Evolutionary conservation across 164 flowering plant genomes (phyloP).

Genomic region (Taxillus chinensis): DNA sequence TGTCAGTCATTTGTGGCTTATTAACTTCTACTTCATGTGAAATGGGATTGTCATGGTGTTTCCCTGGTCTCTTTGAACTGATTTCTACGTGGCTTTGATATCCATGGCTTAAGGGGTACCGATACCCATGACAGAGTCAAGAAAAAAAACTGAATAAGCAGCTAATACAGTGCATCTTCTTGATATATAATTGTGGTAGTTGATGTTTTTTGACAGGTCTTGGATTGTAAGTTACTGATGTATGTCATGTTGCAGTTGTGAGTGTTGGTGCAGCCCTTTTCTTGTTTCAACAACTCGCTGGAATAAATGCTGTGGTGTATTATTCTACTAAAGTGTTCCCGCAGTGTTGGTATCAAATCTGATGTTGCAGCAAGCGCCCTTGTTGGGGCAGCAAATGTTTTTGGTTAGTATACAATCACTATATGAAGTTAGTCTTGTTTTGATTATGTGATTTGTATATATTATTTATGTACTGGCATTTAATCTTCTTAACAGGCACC

Average conservation of each 20-base stretch:
- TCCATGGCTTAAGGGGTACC: not conserved
- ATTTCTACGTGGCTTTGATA: not conserved
- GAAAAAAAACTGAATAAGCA: no score
- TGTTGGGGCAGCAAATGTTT: constrained; percentile 92
- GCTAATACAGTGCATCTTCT: not conserved
- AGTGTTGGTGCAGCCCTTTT: constrained; percentile 94
- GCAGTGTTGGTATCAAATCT: constrained; percentile 87
- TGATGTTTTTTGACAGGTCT: constrained; percentile 1
- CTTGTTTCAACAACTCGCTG: constrained; percentile 94
- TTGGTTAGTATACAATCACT: constrained; percentile 42
- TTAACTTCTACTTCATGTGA: no score
- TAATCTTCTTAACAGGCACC: constrained; percentile 47
- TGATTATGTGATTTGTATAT: not conserved
- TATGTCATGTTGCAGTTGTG: constrained; percentile 59
- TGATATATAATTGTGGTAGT: not conserved
- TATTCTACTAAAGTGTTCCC: constrained; percentile 90
- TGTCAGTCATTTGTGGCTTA: no score
- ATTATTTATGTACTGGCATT: not conserved
- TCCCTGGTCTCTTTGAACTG: not conserved
- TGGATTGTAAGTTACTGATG: not conserved
- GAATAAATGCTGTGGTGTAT: constrained; percentile 96
- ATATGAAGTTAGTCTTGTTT: not conserved
- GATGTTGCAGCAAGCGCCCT: constrained; percentile 99
- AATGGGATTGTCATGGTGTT: no score
- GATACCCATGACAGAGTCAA: not conserved